These are phyloP conservation scores for Trichoderma endophyticum DNA, from an alignment of 2,329 filamentous ascomycete genomes.

Conservation along the genomic window DNA sequence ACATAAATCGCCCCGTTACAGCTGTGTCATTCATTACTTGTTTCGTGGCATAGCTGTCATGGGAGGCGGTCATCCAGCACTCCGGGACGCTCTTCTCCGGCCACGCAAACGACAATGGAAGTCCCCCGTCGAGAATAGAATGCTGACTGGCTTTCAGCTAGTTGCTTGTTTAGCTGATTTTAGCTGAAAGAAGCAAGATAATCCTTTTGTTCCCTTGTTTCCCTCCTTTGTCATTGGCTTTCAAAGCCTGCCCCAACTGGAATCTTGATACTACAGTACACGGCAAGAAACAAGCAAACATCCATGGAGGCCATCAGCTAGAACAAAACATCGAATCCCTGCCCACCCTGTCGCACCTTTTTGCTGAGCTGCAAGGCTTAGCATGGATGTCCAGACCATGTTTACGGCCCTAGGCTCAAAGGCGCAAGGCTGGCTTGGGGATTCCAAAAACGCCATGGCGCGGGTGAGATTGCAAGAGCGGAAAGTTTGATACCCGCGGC, in stretches of 20 bases:
- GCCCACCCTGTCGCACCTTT: background rate
- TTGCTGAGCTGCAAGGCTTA: background rate
- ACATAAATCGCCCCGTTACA: background rate
- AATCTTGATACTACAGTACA: background rate
- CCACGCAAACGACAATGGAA: background rate
- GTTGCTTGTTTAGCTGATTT: no score
- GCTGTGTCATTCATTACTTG: background rate
- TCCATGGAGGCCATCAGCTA: background rate
- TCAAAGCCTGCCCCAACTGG: background rate
- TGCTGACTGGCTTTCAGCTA: slow-evolving; percentile 1
- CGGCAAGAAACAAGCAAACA: background rate
- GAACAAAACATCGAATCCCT: slow-evolving; percentile 1
- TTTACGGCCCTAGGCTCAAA: background rate
- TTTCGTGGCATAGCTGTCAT: background rate
- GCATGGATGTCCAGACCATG: background rate
- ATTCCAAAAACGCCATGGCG: slow-evolving; percentile 7
- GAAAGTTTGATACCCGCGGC: slow-evolving; percentile 4
- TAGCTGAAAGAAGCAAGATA: background rate
- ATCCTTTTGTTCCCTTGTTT: background rate
- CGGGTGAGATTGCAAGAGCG: background rate
- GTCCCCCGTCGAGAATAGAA: background rate
- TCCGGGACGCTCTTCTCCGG: background rate
- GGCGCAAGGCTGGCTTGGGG: background rate
- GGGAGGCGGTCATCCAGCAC: background rate
- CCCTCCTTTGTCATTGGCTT: background rate